Evolutionary conservation across 164 flowering plant species (phyloP), one percentile per base, ranked within the genome.

Genomic region (Vitis rupestris): DNA sequence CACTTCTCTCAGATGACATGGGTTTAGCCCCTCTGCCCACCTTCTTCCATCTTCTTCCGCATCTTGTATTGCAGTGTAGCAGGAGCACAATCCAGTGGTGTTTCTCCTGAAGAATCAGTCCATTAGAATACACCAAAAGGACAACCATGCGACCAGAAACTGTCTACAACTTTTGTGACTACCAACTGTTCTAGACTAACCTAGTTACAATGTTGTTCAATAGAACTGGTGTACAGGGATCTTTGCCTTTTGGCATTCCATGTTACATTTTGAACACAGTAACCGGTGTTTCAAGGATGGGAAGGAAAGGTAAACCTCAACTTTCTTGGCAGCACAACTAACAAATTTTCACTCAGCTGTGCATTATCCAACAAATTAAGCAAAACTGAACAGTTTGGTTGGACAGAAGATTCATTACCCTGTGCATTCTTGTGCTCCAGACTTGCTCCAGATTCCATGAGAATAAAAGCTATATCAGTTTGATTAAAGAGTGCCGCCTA

Each of bases 401-500:
- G 16, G 10, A 30, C 13, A 59, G 19, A 68, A 29, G 56, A 70
- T 23, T 50, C 61, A 37, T 78, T 86, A 90, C 99, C 98, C 74
- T 91, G 99, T 69, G 90, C 89, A 75, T 96, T 93, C 80, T 84
- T 90, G 82, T 75, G 80, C 72, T 89, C 87, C 68, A 84, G 9
- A 72, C 79, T 84, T 57, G 98, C 98, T 59, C 97, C 98, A 72
- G 72, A 58, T 30, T 96, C 98, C 89, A 96, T 92, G 68, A 96
- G 97, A 30, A 81, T 66, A 75, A 96, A 93, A 72, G 83, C 84
- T 60, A 93, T 93, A 56, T 96, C 98, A 51, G 95, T 90, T 64
- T 83, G 88, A 78, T 93, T 96, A 72, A 96, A 96, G 23, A 96
- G 73, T 63, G 99, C 92, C 4, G 99, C 97, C 99, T 96, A 80